A percentile compares a stretch with the other conserved stretches of the same genome.
Evolutionary conservation across 2,329 filamentous ascomycete species (phyloP).

Genomic region (Colletotrichum sp.): DNA sequence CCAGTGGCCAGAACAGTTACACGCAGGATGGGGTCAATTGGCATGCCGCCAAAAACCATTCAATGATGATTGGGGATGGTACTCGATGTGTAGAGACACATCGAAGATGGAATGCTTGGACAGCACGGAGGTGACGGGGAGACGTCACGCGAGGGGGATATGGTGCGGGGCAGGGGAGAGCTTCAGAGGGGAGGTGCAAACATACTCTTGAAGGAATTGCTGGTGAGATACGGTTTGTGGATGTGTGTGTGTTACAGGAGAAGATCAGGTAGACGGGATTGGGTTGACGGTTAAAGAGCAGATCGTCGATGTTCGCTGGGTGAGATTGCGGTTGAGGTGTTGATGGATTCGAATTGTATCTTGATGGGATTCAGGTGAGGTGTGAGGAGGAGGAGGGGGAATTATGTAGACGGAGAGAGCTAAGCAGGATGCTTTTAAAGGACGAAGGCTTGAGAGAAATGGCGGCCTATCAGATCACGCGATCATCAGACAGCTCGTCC

Average conservation of each 20-base stretch:
- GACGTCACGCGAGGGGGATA: slow-evolving; percentile 1
- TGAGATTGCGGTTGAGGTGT: not conserved
- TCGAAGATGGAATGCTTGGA: not conserved
- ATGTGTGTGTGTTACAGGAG: not conserved
- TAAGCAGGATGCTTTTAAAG: slow-evolving; percentile 15
- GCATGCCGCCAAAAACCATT: not conserved
- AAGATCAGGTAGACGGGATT: not conserved
- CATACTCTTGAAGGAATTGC: slow-evolving; percentile 21
- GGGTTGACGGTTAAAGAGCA: not conserved
- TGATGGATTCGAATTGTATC: slow-evolving; percentile 2
- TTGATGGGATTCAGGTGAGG: not conserved
- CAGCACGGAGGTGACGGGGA: not conserved
- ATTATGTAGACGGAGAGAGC: slow-evolving; percentile 13
- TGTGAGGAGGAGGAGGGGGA: not conserved
- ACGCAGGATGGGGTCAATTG: not conserved
- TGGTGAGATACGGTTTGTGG: not conserved
- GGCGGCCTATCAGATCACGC: slow-evolving; percentile 24
- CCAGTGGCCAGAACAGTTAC: not conserved
- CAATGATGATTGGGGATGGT: not conserved
- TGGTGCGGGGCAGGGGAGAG: slow-evolving; percentile 10
- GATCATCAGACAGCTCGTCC: slow-evolving; percentile 21
- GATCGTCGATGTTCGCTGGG: not conserved
- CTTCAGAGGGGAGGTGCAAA: not conserved
- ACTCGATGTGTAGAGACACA: not conserved
- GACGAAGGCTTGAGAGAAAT: slow-evolving; percentile 6